Conservation (phyloP, 257 asterid species). For the Solanum bulbocastanum region DNA sequence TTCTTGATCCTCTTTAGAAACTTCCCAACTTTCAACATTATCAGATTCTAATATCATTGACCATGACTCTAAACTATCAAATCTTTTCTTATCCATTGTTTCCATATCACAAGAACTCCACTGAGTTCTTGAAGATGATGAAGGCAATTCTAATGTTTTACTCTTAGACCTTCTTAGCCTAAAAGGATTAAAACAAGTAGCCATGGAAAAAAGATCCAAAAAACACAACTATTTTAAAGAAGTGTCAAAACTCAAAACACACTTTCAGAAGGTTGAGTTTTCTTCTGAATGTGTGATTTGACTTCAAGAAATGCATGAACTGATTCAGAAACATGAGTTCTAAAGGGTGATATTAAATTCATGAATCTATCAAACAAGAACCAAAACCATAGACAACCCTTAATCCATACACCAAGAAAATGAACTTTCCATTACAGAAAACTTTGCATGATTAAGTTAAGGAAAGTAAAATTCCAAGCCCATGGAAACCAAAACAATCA, state of each 20-base stretch:
- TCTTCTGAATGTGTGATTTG: slow-evolving; percentile 74
- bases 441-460: slow-evolving; percentile 1
- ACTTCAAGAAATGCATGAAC: slow-evolving; percentile 81
- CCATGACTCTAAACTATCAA: slow-evolving; percentile 96
- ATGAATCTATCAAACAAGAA: slow-evolving; percentile 17
- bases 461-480: neutral
- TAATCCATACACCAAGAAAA: neutral
- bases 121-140: slow-evolving; percentile 42
- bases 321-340: slow-evolving; percentile 59
- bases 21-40: slow-evolving; percentile 78
- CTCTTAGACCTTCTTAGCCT: slow-evolving; percentile 35
- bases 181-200: slow-evolving; percentile 69
- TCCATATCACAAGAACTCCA: slow-evolving; percentile 20
- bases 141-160: slow-evolving; percentile 26
- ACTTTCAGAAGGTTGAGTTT: slow-evolving; percentile 12
- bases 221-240: neutral
- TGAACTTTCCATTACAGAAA: neutral
- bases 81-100: slow-evolving; percentile 74
- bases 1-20: slow-evolving; percentile 51
- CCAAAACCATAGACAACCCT: neutral
- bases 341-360: slow-evolving; percentile 4
- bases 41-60: slow-evolving; percentile 92
- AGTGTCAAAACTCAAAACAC: slow-evolving; percentile 14
- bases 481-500: neutral
- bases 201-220: slow-evolving; percentile 18